Evolutionary conservation across 495 filamentous ascomycete species (phyloP).

Genomic region (Aspergillus cavernicola): DNA sequence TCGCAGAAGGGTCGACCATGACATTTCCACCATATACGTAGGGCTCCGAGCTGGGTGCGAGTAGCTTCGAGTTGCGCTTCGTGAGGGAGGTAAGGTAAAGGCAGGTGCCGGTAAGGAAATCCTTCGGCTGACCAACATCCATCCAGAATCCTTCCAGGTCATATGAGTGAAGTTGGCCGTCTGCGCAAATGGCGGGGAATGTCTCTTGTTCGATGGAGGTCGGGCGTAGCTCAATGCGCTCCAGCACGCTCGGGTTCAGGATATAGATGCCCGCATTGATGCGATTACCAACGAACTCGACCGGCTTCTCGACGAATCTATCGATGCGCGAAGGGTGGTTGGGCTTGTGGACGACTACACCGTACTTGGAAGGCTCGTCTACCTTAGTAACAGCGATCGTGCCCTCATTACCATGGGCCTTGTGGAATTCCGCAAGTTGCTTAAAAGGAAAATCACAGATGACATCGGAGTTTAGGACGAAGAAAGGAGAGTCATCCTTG

Average conservation of each 20-base stretch:
- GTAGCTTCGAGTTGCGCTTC: conserved; percentile 86
- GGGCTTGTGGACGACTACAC: conserved; percentile 97
- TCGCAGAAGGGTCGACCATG: conserved; percentile 89
- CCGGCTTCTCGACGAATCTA: conserved; percentile 98
- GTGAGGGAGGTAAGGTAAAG: conserved; percentile 91
- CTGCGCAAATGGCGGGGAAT: conserved; percentile 90
- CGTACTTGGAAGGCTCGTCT: conserved; percentile 98
- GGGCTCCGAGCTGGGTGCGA: conserved; percentile 68
- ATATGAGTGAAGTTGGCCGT: conserved; percentile 93
- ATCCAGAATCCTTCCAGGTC: conserved; percentile 99
- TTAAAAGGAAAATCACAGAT: conserved; percentile 98
- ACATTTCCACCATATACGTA: conserved; percentile 96
- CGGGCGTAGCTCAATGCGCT: conserved; percentile 91
- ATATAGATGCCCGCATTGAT: conserved; percentile 99
- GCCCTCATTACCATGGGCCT: conserved; percentile 86
- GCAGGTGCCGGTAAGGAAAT: conserved; percentile 95
- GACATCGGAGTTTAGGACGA: conserved; percentile 98
- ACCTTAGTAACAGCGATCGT: conserved; percentile 99
- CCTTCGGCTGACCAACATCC: conserved; percentile 99
- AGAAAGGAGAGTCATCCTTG: conserved; percentile 93
- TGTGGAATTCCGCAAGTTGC: conserved; percentile 84
- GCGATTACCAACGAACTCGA: conserved; percentile 98
- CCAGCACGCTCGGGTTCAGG: conserved; percentile 86
- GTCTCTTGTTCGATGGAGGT: conserved; percentile 99
- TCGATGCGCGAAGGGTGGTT: conserved; percentile 90